Evolutionary conservation across 2,329 filamentous ascomycete genomes (phyloP).

Genomic region (Sphaceloma murrayae): DNA sequence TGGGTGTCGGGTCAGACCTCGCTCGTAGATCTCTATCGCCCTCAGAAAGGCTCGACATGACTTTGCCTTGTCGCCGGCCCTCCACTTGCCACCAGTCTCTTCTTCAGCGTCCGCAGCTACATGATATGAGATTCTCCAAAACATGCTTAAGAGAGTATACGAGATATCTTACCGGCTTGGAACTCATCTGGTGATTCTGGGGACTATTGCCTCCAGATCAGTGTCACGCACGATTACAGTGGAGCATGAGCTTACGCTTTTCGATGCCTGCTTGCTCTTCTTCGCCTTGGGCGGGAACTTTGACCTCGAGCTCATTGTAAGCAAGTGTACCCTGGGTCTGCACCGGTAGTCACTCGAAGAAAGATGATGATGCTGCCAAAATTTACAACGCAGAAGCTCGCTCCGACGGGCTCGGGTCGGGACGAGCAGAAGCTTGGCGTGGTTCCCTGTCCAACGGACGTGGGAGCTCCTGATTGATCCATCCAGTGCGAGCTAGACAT

Average conservation of each 20-base stretch:
- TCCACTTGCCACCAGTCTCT: constrained; percentile 65
- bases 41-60: constrained; percentile 52
- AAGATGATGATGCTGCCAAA: too few species aligned
- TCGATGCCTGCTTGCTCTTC: constrained; percentile 17
- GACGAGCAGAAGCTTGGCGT: constrained; percentile 5
- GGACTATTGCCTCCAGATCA: constrained; percentile 9
- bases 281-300: constrained; percentile 13
- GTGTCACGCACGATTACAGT: not conserved
- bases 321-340: too few species aligned
- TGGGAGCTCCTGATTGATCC: not conserved
- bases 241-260: constrained; percentile 16
- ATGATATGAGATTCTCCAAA: constrained; percentile 2
- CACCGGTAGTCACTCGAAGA: too few species aligned
- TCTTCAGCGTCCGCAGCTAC: constrained; percentile 56
- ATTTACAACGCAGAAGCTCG: too few species aligned
- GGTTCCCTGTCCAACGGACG: not conserved
- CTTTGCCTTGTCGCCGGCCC: constrained; percentile 60
- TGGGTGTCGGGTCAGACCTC: constrained; percentile 52
- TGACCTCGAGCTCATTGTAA: constrained; percentile 2
- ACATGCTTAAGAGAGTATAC: not conserved
- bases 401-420: not conserved
- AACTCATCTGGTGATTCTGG: constrained; percentile 59
- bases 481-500: constrained; percentile 7
- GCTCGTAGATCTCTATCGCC: constrained; percentile 57
- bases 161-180: constrained; percentile 48